Evolutionary conservation across 345 rosid species (phyloP).

Genomic region (Erucastrum elatum): DNA sequence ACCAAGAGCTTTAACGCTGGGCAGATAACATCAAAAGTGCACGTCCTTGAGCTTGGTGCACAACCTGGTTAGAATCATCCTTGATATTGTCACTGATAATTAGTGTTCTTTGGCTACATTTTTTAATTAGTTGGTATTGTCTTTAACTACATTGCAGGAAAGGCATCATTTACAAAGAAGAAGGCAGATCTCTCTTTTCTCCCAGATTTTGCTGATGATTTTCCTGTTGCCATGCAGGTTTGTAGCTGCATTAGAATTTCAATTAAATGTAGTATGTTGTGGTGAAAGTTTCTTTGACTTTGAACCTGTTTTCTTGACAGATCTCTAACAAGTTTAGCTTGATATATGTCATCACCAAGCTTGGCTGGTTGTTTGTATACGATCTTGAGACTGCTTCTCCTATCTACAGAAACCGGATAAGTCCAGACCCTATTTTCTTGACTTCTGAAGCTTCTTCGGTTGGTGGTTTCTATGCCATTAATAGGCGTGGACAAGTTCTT

Average conservation of each 20-base stretch:
- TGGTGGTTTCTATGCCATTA: constrained; percentile 94
- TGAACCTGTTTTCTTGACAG: constrained; percentile 46
- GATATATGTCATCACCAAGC: constrained; percentile 94
- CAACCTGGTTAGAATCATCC: constrained; percentile 67
- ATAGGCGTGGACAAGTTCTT: constrained; percentile 86
- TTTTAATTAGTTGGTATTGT: neutral
- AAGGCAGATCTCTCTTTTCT: constrained; percentile 99
- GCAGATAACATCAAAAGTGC: constrained; percentile 87
- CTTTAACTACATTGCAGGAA: constrained; percentile 54
- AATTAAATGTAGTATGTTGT: neutral
- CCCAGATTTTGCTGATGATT: constrained; percentile 98
- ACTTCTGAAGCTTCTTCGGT: constrained; percentile 87
- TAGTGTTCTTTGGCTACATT: neutral
- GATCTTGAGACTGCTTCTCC: constrained; percentile 98
- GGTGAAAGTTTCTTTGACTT: constrained; percentile 1
- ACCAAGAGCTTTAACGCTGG: constrained; percentile 88
- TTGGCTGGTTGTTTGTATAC: constrained; percentile 93
- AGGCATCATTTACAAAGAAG: constrained; percentile 88
- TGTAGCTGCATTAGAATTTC: constrained; percentile 18
- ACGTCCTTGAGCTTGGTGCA: constrained; percentile 96
- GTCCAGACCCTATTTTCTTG: constrained; percentile 99
- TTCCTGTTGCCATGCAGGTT: constrained; percentile 99
- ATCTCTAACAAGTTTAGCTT: constrained; percentile 91
- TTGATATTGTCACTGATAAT: neutral
- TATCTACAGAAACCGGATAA: constrained; percentile 92